Conservation (phyloP, 345 rosid species). For the Linum tenue region DNA sequence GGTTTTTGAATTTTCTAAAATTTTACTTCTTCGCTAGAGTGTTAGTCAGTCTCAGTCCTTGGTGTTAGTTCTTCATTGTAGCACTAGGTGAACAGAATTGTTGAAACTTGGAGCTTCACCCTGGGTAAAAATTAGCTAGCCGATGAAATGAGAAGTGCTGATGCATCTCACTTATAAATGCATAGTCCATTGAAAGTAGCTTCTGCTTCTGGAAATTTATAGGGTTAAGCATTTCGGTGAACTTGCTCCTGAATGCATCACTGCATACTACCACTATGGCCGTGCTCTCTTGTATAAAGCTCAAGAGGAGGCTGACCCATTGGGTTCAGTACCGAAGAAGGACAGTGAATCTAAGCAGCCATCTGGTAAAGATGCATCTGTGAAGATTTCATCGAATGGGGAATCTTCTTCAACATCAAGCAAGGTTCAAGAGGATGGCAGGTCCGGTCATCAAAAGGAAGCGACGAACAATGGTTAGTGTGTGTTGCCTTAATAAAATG, state of each 20-base stretch:
- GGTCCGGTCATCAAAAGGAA: conserved; percentile 42
- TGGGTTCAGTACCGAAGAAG: conserved; percentile 65
- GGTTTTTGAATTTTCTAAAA: not conserved
- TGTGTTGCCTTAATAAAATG: not conserved
- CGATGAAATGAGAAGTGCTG: not conserved
- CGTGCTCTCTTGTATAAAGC: conserved; percentile 73
- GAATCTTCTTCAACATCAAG: conserved; percentile 47
- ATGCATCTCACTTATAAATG: no score
- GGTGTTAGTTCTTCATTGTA: not conserved
- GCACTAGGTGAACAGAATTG: no score
- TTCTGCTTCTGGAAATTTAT: not conserved
- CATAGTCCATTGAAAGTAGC: not conserved
- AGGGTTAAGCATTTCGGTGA: conserved; percentile 77
- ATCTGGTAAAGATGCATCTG: conserved; percentile 35
- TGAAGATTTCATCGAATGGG: conserved; percentile 28
- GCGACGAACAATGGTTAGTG: conserved; percentile 34
- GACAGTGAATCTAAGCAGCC: conserved; percentile 34
- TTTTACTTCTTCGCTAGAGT: conserved; percentile 1
- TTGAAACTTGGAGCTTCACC: no score
- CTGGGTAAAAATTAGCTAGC: no score
- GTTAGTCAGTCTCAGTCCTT: no score
- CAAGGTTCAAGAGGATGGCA: conserved; percentile 38
- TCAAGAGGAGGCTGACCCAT: conserved; percentile 87
- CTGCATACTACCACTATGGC: conserved; percentile 73
- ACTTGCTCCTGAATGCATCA: conserved; percentile 56